Conservation (phyloP, 805 yeast species). For the Kuraishia hungarica region DNA sequence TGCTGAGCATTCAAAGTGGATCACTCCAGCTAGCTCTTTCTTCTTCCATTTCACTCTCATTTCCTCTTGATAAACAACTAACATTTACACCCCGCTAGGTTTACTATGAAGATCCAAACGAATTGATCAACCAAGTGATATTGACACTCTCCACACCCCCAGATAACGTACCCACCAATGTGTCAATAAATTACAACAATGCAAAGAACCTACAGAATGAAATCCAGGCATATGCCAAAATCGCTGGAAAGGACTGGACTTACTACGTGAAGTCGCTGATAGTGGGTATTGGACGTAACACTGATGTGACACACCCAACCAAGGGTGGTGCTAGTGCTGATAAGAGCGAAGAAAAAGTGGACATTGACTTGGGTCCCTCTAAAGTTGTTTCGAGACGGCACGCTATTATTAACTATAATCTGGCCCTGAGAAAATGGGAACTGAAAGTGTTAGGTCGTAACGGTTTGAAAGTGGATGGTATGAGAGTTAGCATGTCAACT, state of each 20-base stretch:
- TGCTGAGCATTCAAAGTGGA: too few relatives aligned
- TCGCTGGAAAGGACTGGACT: constrained; percentile 92
- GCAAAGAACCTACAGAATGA: constrained; percentile 61
- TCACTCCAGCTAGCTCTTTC: too few relatives aligned
- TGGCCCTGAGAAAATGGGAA: constrained; percentile 77
- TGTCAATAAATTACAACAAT: constrained; percentile 65
- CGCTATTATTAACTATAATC: constrained; percentile 75
- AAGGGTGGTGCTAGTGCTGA: constrained; percentile 1
- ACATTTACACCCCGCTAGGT: constrained; percentile 5
- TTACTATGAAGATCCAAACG: constrained; percentile 47
- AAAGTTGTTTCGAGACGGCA: constrained; percentile 93
- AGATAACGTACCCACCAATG: constrained; percentile 55
- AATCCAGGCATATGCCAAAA: constrained; percentile 96
- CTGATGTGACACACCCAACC: constrained; percentile 23
- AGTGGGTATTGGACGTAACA: constrained; percentile 81
- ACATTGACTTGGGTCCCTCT: constrained; percentile 93
- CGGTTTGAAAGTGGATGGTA: constrained; percentile 85
- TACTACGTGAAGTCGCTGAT: constrained; percentile 76
- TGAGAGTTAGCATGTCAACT: constrained; percentile 29
- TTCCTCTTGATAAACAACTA: too few relatives aligned
- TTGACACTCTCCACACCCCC: constrained; percentile 63
- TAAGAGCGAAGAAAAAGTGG: constrained; percentile 29
- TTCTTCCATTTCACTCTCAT: background rate
- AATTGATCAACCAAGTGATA: constrained; percentile 67
- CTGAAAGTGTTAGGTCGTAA: constrained; percentile 78